These are phyloP conservation scores for Collybia nuda DNA, from an alignment of 768 basidiomycete genomes.

Conservation along the genomic window DNA sequence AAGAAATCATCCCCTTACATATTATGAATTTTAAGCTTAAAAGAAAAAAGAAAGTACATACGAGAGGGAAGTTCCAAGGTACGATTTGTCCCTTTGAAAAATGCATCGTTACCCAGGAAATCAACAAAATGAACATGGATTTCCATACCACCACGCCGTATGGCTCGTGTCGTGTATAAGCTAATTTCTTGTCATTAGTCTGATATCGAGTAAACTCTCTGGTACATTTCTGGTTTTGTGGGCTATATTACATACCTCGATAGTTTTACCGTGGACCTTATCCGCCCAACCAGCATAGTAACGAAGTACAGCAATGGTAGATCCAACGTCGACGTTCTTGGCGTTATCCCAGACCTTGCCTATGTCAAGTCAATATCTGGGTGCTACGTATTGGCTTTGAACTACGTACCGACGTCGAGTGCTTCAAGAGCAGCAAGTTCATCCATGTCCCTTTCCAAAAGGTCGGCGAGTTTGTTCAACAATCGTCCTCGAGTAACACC, in stretches of 20 bases:
- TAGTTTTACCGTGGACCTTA: constrained; percentile 50
- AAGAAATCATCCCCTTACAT: constrained; percentile 5
- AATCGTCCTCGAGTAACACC: constrained; percentile 33
- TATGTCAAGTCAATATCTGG: constrained; percentile 10
- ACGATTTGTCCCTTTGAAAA: constrained; percentile 40
- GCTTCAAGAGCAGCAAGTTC: constrained; percentile 29
- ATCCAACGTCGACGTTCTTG: constrained; percentile 43
- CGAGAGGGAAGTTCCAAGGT: constrained; percentile 50
- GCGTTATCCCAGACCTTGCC: constrained; percentile 52
- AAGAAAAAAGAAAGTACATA: background rate
- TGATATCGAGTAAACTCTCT: background rate
- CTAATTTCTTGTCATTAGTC: constrained; percentile 51
- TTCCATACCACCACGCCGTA: constrained; percentile 39
- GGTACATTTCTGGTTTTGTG: background rate
- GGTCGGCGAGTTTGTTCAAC: constrained; percentile 29
- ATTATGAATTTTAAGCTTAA: too few relatives aligned
- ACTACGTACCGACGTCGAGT: constrained; percentile 18
- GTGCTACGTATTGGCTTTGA: background rate
- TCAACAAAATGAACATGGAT: background rate
- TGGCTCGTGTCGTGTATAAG: constrained; percentile 68
- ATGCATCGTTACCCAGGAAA: background rate
- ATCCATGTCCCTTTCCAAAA: constrained; percentile 24
- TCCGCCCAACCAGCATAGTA: constrained; percentile 72
- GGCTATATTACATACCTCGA: constrained; percentile 31
- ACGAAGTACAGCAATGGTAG: constrained; percentile 45